Base-by-base conservation (phyloP, 148 eudicot species). In the Fagopyrum tataricum region DNA sequence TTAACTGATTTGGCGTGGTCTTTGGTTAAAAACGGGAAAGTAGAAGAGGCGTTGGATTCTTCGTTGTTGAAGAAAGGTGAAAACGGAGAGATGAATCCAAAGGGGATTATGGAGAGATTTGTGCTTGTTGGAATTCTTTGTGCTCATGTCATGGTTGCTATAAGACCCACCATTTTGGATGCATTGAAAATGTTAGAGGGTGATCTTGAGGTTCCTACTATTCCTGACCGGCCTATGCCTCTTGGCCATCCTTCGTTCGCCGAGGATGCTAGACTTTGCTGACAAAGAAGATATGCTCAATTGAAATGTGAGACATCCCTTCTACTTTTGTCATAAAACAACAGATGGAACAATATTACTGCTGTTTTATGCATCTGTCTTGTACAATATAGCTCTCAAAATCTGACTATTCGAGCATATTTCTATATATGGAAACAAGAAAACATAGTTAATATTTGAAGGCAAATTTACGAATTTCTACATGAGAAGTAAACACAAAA, bases 111-210 rank as follows among this genome's bases (percentile, higher is more conserved):
- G 97, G 96, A 90, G 75, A 87, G 97, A 56, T 92, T 88, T 81
- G 79, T 92, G 9, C 81, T 83, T 4, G 97, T 92, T 17, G 96
- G 97, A 48, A 87, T 90, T 70, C 73, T 92, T 49, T 92, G 97
- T 83, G 94, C 96, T 73, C 97, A 92, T 82, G 90, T 92, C 12
- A 90, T 92, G 97, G 97, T 90, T 75, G 97, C 93, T 68, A 76
- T 92, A 26, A 88, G 97, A 83, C 96, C 93, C 49, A 86, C 96
- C 20, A 87, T 92, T 52, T 74, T 79, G 62, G 96, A 92, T 15
- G 97, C 92, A 0, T 44, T 92, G 69, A 92, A 85, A 73, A 92
- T 92, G 96, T 82, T 92, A 81, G 97, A 92, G 79, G 97, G 97
- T 31, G 97, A 92, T 76, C 84, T 88, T 58, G 91, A 90, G 80